Base-by-base conservation (phyloP, 1,139 yeast species). In the Kurtzmaniella quercitrusa region DNA sequence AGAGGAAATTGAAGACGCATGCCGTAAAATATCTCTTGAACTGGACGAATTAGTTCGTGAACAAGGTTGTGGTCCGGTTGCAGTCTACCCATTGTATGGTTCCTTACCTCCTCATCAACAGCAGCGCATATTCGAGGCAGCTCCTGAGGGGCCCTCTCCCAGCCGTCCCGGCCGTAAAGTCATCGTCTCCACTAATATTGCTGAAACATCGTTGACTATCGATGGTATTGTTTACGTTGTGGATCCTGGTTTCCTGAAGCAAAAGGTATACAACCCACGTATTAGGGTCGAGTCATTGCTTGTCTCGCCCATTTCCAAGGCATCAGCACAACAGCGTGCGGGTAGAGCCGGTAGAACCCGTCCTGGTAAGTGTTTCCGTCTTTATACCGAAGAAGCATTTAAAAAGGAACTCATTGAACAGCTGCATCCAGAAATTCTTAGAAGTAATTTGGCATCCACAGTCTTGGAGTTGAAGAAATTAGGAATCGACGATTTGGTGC, bases 321-420 rank as follows among this genome's bases (percentile, higher is more conserved):
- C 98, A 0, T 88, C 95, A 30, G 97, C 97, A 0, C 91, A 89
- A 50, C 99, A 93, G 65, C 69, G 99, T 48, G 94, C 96, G 1
- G 98, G 98, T 44, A 78, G 98, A 65, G 98, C 98, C 0, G 98
- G 98, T 6, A 82, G 98, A 68, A 87, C 89, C 5, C 96, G 96
- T 0, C 95, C 98, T 0, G 98, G 98, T 0, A 93, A 93, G 63
- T 91, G 98, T 66, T 93, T 91, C 77, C 77, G 98, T 58, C 74
- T 93, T 45, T 93, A 93, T 66, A 93, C 98, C 1, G 98, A 93
- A 60, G 97, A 89, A 56, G 98, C 98, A 2, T 93, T 88, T 74
- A 82, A 89, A 59, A 86, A 88, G 60, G 98, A 93, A 62, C 76
- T 93, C 55, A 87, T 88, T 50, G 96, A 91, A 58, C 98, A 94